Base-by-base conservation (phyloP, 2,329 filamentous ascomycete species). In the Hypoxylon sp. region DNA sequence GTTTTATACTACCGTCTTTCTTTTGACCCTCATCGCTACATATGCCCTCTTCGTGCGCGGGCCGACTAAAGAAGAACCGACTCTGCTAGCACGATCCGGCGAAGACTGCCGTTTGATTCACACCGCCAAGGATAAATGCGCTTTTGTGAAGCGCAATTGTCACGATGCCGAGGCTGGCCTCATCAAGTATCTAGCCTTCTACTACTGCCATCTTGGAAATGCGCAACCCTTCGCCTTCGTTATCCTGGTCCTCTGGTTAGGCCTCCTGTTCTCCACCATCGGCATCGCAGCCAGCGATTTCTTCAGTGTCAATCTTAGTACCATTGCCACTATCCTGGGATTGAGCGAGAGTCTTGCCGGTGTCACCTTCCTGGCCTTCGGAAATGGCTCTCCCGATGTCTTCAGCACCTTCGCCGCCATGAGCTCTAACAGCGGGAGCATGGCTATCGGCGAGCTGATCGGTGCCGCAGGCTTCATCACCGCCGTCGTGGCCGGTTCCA, bases 351-450 rank as follows among this genome's bases (percentile, higher is more conserved):
- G 92, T 73, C 83, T 99, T 75, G 92, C 95, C 0, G 95, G 95
- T 29, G 96, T 99, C 23, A 99, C 95, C 0, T 96, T 99, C 69
- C 79, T 99, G 48, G 95, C 95, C 7, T 96, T 99, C 75, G 95
- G 95, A 64, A 99, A 99, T 79, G 95, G 95, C 48, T 98, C 94
- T 60, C 95, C 95, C 2, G 95, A 99, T 75, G 93, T 99, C 41
- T 99, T 99, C 75, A 97, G 93, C 65, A 99, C 95, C 2, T 98
- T 99, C 77, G 95, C 95, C 13, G 96, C 95, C 66, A 98, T 99
- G 92, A 88, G 88, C 70, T 97, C 93, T 20, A 92, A 98, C 71
- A 97, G 93, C 72, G 94, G 94, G n/a, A 96, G 93, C 78, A 85
- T 99, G 81, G 95, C 95, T 1, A 87, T 99, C 35, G 95, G 95